Evolutionary conservation across 352 stramenopile genomes (phyloP).

Genomic region (Globisporangium splendens): DNA sequence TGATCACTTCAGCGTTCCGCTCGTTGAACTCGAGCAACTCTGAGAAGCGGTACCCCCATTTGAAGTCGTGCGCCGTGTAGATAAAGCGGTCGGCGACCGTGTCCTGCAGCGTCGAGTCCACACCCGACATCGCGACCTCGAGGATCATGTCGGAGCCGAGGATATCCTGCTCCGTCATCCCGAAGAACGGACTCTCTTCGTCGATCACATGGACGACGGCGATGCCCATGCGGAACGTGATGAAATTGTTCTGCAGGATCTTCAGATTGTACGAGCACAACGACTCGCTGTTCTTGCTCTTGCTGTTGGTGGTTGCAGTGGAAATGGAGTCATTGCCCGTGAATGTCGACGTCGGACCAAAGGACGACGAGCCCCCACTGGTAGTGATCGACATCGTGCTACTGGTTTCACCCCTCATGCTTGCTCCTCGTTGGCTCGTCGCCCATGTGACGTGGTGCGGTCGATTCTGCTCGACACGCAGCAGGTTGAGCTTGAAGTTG

Average conservation of each 20-base stretch:
- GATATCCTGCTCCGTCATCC: slow-evolving; percentile 57
- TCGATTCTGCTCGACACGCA: slow-evolving; percentile 63
- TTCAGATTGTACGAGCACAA: slow-evolving; percentile 77
- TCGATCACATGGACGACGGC: slow-evolving; percentile 80
- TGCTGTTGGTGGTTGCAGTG: slow-evolving; percentile 4
- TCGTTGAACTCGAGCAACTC: slow-evolving; percentile 75
- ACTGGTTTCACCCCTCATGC: slow-evolving; percentile 1
- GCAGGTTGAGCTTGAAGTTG: slow-evolving; percentile 71
- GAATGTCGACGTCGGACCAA: neutral
- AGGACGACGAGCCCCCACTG: neutral
- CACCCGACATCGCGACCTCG: slow-evolving; percentile 68
- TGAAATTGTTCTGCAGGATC: slow-evolving; percentile 80
- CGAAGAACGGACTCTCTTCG: slow-evolving; percentile 58
- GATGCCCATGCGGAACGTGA: slow-evolving; percentile 82
- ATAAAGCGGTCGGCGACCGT: slow-evolving; percentile 78
- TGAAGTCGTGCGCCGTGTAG: slow-evolving; percentile 64
- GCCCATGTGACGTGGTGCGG: neutral
- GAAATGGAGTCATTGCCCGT: neutral
- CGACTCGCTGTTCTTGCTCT: slow-evolving; percentile 23
- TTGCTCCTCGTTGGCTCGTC: slow-evolving; percentile 17
- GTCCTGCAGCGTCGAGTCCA: slow-evolving; percentile 82
- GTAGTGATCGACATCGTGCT: no score
- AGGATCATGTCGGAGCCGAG: slow-evolving; percentile 69
- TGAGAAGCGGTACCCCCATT: slow-evolving; percentile 70
- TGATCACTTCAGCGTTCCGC: slow-evolving; percentile 55